Base-by-base conservation (phyloP, 768 basidiomycete genomes). In the Pulveroboletus sp. region DNA sequence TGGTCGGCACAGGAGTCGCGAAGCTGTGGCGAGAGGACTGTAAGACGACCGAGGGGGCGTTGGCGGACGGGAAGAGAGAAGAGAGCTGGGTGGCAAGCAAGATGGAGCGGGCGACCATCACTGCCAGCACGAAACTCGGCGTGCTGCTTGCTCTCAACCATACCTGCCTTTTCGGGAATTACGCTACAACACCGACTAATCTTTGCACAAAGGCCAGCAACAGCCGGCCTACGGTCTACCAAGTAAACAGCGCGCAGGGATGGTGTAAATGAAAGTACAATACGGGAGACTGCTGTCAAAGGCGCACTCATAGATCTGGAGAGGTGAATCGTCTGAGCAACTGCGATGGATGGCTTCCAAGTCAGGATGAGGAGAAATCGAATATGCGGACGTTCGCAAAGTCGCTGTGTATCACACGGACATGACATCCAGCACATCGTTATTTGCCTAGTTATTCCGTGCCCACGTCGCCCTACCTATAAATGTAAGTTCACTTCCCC, bases 61-160 rank as follows among this genome's bases (percentile, higher is more conserved):
- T 76, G 8, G 77, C 63, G 11, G 75, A 67, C 4, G 82, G 72
- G 57, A 75, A 82, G 39, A 88, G 72, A 3, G 84, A 79, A 1
- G 86, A 88, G 37, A 89, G 69, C 48, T 84, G 83, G 5, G 81
- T 72, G 5, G 83, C 71, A 47, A 84, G 71, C 30, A 86, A 62
- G 53, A 81, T 53, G 43, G 52, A 48, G 9, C 51, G 46, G 13
- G 58, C 36, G 9, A 57, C 49, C 71, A 71, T 73, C 32, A 43
- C 45, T 32, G 47, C 18, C 3, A 14, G 27, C 17, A 13, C n/a
- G 32, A 53, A 38, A 33, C 43, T 42, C 15, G 9, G 33, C 43
- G 4, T 17, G n/a, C 13, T 13, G 31, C 17, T 17, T 36, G 24
- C 26, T 15, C 31, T n/a, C 32, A 57, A 59, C 50, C 36, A n/a